Base-by-base conservation (phyloP, 1,139 yeast species). In the Suhomyces choctaworum region DNA sequence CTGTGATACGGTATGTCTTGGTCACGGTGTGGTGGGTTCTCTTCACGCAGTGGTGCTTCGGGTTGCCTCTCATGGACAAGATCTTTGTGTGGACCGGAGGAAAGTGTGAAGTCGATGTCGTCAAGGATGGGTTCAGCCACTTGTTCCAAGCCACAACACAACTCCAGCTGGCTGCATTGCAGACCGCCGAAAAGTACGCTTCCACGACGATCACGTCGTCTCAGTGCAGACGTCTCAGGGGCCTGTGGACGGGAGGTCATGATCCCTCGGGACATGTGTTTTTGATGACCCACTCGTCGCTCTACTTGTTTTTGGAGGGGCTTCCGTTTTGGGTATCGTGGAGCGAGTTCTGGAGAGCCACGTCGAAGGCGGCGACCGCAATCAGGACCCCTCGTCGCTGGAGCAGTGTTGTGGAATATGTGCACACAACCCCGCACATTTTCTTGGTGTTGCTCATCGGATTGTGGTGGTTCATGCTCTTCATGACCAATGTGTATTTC, bases 191-290 rank as follows among this genome's bases (percentile, higher is more conserved):
- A 40, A 36, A 17, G 16, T 36, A 29, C 13, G 34, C 50, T 32
- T 50, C 57, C n/a, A 51, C 44, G 4, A 25, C 34, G 2, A 51
- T 70, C 9, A 54, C 69, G 2, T 78, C 85, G 12, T 67, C 68
- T 27, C 62, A 64, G 5, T 89, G 97, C 54, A 65, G 89, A 28
- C 52, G 63, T 17, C 47, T 76, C 15, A 78, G 76, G 16, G 97
- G 97, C 0, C 47, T 64, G 3, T 90, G 97, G 98, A 56, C 54
- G 7, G 97, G 96, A 1, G 98, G 98, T 0, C 96, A 88, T 54
- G 98, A 92, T 62, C 96, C 97, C 10, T 83, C 94, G 43, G 98
- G 98, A 0, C 98, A 92, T 56, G 85, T 88, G 0, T 92, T 90
- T 50, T 58, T 92, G 29, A 62, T 92, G 38, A 78, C 86, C 3